These are phyloP conservation scores for Dalbergia cochinchinensis DNA, from an alignment of 306 rosid genomes.

Conservation along the genomic window DNA sequence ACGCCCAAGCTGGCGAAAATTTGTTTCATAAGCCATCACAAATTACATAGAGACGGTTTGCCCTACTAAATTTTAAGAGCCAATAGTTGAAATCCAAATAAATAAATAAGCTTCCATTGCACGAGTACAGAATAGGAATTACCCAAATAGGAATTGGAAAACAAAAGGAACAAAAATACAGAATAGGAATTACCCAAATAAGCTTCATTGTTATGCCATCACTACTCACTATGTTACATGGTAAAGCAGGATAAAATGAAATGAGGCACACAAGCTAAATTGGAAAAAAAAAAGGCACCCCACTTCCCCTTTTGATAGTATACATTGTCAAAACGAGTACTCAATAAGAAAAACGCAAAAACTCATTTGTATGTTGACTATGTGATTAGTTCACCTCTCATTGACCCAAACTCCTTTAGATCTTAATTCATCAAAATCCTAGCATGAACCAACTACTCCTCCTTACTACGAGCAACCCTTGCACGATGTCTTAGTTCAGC, in stretches of 20 bases:
- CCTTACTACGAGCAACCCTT: conserved; percentile 70
- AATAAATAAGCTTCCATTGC: too few relatives aligned
- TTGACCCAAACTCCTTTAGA: background rate
- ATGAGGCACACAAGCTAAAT: conserved; percentile 1
- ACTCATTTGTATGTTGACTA: conserved; percentile 16
- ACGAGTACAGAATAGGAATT: too few relatives aligned
- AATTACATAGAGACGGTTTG: background rate
- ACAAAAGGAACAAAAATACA: too few relatives aligned
- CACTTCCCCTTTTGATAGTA: background rate
- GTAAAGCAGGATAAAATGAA: background rate
- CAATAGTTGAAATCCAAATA: background rate
- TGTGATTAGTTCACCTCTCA: conserved; percentile 35
- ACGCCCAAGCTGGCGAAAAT: background rate
- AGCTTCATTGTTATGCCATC: too few relatives aligned
- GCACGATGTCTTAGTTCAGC: conserved; percentile 95
- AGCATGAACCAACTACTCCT: conserved; percentile 60
- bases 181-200: too few relatives aligned
- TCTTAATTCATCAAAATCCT: conserved; percentile 9
- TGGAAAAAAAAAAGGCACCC: background rate
- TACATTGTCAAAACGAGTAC: background rate
- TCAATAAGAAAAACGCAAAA: conserved; percentile 1
- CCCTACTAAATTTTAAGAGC: conserved; percentile 1
- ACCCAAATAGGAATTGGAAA: too few relatives aligned
- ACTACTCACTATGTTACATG: background rate
- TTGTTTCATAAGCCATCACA: background rate